Evolutionary conservation across 345 rosid species (phyloP).

Genomic region (Salix purpurea): DNA sequence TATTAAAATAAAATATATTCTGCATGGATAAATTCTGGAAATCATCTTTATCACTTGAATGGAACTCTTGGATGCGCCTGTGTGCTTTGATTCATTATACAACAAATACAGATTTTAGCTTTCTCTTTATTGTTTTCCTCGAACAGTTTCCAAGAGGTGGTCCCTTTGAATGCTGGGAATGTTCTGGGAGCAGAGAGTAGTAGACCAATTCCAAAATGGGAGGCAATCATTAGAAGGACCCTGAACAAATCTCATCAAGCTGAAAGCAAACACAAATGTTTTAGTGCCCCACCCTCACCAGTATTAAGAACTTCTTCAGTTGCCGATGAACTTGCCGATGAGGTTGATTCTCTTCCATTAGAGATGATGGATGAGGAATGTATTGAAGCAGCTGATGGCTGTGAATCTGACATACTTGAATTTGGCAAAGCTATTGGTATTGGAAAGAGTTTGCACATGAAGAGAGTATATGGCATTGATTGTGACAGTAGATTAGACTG

Average conservation of each 20-base stretch:
- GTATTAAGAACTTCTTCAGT: slow-evolving; percentile 65
- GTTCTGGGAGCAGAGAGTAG: slow-evolving; percentile 90
- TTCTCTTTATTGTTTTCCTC: neutral
- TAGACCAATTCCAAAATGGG: slow-evolving; percentile 90
- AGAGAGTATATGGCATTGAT: slow-evolving; percentile 45
- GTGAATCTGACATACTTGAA: slow-evolving; percentile 23
- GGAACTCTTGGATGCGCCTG: neutral
- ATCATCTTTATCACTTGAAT: neutral
- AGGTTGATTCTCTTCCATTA: slow-evolving; percentile 38
- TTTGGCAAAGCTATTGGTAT: slow-evolving; percentile 21
- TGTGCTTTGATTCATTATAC: neutral
- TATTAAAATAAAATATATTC: too few species aligned
- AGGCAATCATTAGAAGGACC: slow-evolving; percentile 79
- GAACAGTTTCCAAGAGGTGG: slow-evolving; percentile 92
- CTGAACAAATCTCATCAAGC: slow-evolving; percentile 58
- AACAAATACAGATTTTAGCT: neutral
- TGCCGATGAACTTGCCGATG: slow-evolving; percentile 61
- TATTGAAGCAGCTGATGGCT: slow-evolving; percentile 20
- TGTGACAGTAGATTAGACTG: slow-evolving; percentile 49
- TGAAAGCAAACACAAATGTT: slow-evolving; percentile 56
- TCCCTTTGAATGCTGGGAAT: slow-evolving; percentile 91
- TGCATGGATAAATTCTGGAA: neutral
- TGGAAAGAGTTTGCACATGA: slow-evolving; percentile 33
- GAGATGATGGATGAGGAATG: slow-evolving; percentile 39
- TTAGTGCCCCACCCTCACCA: slow-evolving; percentile 92